phyloP scores from a whole-genome alignment of 345 rosid species.

The Eucalyptus dawsonii region DNA sequence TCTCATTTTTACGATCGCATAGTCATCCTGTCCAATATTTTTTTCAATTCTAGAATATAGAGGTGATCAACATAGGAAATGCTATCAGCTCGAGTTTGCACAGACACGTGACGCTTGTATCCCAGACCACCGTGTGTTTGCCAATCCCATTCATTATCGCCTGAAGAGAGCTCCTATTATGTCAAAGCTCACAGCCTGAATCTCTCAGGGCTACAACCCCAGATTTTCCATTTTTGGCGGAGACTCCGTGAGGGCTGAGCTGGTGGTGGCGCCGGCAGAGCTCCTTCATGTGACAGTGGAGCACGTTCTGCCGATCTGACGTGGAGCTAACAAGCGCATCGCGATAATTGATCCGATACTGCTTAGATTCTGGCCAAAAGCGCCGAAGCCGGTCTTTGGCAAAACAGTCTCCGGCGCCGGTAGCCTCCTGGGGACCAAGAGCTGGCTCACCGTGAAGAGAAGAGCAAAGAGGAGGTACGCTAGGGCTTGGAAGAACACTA shows the following conservation, averaged over 20 bases:
- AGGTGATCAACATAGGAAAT: too few relatives aligned
- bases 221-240: neutral
- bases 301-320: neutral
- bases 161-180: neutral
- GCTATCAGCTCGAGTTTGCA: neutral
- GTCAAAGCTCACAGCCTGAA: neutral
- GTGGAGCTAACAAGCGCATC: slow-evolving; percentile 12
- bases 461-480: slow-evolving; percentile 58
- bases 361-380: slow-evolving; percentile 77
- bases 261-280: neutral
- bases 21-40: too few relatives aligned
- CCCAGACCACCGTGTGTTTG: neutral
- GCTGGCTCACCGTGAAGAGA: slow-evolving; percentile 1
- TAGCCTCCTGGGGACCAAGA: neutral
- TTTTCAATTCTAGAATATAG: too few relatives aligned
- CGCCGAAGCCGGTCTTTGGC: slow-evolving; percentile 45
- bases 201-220: neutral
- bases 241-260: fast-evolving
- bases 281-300: slow-evolving; percentile 3
- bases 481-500: slow-evolving; percentile 35
- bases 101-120: neutral
- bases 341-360: slow-evolving; percentile 33
- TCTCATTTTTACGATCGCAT: too few relatives aligned
- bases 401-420: neutral
- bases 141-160: neutral